Conservation (phyloP, 805 yeast species). For the Yamadazyma paraphyllophila region DNA sequence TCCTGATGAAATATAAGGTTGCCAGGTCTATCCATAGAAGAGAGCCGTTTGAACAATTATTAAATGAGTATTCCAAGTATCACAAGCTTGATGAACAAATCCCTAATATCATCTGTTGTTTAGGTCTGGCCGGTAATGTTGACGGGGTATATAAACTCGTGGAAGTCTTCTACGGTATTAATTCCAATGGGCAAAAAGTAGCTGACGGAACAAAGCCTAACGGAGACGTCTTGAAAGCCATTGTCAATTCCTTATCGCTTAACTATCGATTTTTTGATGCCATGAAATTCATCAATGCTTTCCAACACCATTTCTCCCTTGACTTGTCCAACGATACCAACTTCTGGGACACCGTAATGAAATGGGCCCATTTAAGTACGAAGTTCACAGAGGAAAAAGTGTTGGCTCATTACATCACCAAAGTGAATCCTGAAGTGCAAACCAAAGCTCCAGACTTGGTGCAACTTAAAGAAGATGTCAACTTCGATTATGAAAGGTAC, state of each 20-base stretch:
- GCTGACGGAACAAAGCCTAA: conserved; percentile 18
- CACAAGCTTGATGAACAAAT: conserved; percentile 20
- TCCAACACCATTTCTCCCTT: conserved; percentile 29
- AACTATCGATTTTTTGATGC: conserved; percentile 31
- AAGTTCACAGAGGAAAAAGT: conserved; percentile 26
- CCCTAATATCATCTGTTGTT: conserved; percentile 29
- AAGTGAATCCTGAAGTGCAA: conserved; percentile 12
- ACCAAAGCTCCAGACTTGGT: conserved; percentile 11
- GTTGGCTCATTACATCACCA: conserved; percentile 25
- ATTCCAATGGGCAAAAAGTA: conserved; percentile 19
- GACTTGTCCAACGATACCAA: conserved; percentile 19
- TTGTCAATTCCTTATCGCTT: conserved; percentile 32
- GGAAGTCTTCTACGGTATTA: conserved; percentile 32
- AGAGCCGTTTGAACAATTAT: not conserved
- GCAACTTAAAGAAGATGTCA: conserved; percentile 29
- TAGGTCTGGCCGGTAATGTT: conserved; percentile 26
- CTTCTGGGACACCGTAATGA: conserved; percentile 38
- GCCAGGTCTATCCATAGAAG: conserved; percentile 2
- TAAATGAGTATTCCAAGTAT: conserved; percentile 5
- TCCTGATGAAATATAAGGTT: conserved; percentile 11
- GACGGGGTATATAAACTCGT: conserved; percentile 24
- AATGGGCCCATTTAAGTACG: conserved; percentile 38
- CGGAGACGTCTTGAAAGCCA: conserved; percentile 22
- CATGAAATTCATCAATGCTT: conserved; percentile 33
- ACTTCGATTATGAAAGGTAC: conserved; percentile 40